Evolutionary conservation across 306 rosid genomes (phyloP).

Genomic region (Medicago ruthenica): DNA sequence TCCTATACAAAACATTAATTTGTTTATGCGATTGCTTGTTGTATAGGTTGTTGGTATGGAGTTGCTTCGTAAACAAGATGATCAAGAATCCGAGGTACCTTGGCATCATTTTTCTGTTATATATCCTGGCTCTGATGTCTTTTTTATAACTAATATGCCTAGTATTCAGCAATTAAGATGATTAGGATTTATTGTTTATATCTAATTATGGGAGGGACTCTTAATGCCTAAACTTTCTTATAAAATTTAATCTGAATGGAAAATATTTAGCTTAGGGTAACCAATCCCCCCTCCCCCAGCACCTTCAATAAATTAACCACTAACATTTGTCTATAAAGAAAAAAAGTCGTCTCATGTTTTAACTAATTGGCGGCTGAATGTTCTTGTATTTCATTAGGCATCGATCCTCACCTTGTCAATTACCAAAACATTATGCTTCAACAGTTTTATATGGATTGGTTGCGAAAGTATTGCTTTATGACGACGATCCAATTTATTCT

Average conservation of each 20-base stretch:
- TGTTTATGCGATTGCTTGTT: constrained; percentile 34
- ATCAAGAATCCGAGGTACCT: constrained; percentile 90
- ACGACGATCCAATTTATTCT: neutral
- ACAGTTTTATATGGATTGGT: neutral
- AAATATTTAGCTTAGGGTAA: no score
- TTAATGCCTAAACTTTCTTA: neutral
- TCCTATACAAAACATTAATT: constrained; percentile 15
- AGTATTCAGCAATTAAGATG: neutral
- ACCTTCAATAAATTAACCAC: no score
- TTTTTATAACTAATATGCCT: neutral
- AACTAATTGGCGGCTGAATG: no score
- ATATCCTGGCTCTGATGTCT: neutral
- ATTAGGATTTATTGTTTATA: neutral
- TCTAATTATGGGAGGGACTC: no score
- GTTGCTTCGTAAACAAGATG: constrained; percentile 81
- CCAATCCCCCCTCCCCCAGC: no score
- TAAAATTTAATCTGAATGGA: no score
- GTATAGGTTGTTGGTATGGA: constrained; percentile 92
- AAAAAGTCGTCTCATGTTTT: no score
- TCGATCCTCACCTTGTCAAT: no score
- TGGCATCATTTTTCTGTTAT: constrained; percentile 23
- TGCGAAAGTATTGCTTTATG: neutral
- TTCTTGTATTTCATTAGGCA: no score
- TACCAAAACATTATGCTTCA: no score
- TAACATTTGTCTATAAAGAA: no score